Base-by-base conservation (phyloP, 2,329 filamentous ascomycete species). In the Aspergillus sp. region DNA sequence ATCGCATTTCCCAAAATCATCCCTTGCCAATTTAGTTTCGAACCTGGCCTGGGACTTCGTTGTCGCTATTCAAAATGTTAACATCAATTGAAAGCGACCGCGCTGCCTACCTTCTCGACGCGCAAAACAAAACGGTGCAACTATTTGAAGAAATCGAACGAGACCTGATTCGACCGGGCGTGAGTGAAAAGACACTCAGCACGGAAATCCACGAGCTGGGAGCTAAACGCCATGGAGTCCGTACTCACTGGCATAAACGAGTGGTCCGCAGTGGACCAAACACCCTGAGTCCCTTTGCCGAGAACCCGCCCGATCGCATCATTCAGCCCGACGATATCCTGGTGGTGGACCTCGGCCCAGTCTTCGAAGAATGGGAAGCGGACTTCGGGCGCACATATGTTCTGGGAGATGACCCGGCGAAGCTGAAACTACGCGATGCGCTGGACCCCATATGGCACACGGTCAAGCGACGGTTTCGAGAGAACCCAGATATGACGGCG, bases 301-400 rank as follows among this genome's bases (percentile, higher is more conserved):
- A 82, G 2, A 83, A 83, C 65, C 81, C 81, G 0, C 80, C 81
- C 0, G 80, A 84, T 62, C 80, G 82, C 4, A 68, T 78, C 32
- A 79, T 85, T 51, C 64, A 79, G 61, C 66, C 70, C 2, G 81
- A 82, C 55, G 82, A 85, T 58, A 84, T 85, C 52, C 69, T 85
- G 2, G 78, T 81, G 58, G 78, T 84, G 36, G 82, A 84, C 62
- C 72, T 84, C 2, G 82, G 82, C 0, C 82, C 82, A 0, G 81
- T 84, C 0, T 83, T 84, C 58, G 81, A 83, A 54, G 75, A 73
- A 0, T 85, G 80, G 80, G 82, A 84, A 65, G 82, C 82, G 5
- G 82, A 84, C 62, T 84, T 84, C 59, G 81, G 82, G 7, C 79
- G 82, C 13, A 84, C 82, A 0, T 84, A 79, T 61, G 81, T 84